These are phyloP conservation scores for Mrakia blollopis DNA, from an alignment of 768 basidiomycete genomes.

Conservation along the genomic window DNA sequence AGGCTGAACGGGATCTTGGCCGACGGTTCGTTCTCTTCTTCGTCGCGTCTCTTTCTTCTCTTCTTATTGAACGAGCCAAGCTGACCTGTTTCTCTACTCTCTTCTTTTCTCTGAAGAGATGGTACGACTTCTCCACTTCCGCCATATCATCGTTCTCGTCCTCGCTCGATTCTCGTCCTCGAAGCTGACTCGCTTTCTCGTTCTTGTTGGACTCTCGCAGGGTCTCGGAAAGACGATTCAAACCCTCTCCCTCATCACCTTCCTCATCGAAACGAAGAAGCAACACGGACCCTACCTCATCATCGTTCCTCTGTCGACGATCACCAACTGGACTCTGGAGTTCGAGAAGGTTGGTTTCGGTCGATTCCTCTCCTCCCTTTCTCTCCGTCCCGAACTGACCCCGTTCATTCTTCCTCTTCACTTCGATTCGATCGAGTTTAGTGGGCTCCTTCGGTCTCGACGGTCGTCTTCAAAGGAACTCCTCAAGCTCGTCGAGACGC, in stretches of 20 bases:
- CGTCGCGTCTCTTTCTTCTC: background rate
- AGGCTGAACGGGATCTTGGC: constrained; percentile 89
- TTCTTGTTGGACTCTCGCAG: background rate
- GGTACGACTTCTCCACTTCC: no score
- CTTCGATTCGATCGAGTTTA: no score
- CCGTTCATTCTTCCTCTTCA: no score
- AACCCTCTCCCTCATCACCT: constrained; percentile 63
- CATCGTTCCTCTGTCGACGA: constrained; percentile 89
- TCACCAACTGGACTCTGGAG: constrained; percentile 96
- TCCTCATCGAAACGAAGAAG: constrained; percentile 83
- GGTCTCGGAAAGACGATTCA: constrained; percentile 46
- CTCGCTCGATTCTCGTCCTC: no score
- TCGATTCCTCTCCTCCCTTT: no score
- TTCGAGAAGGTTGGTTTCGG: constrained; percentile 62
- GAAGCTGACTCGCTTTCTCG: constrained; percentile 25
- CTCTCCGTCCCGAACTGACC: no score
- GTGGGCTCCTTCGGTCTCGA: constrained; percentile 81
- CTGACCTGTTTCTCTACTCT: constrained; percentile 34
- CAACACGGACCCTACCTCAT: constrained; percentile 93
- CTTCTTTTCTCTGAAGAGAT: background rate
- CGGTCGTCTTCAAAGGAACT: constrained; percentile 85
- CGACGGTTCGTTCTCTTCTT: constrained; percentile 50
- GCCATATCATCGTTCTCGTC: no score
- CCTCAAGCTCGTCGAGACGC: constrained; percentile 72
- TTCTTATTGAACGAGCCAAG: constrained; percentile 41